These are phyloP conservation scores for Blastomyces parvus DNA, from an alignment of 2,329 filamentous ascomycete genomes.

Conservation along the genomic window DNA sequence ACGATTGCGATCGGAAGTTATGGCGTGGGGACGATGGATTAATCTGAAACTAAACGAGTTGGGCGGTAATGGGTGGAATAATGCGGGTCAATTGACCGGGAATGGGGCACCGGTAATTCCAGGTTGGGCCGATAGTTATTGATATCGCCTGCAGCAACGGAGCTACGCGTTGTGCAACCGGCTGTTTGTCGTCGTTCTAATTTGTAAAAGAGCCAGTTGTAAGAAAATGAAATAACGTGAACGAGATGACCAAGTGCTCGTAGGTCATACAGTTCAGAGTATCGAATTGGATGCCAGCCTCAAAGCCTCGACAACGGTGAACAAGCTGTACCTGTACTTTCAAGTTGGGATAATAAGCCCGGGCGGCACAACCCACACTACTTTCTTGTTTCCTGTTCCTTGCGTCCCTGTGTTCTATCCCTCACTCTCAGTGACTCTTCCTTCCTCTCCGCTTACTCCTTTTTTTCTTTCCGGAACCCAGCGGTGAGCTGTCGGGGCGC, in stretches of 20 bases:
- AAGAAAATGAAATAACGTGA: neutral
- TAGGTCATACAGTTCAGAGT: neutral
- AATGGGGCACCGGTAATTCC: neutral
- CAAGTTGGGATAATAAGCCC: conserved; percentile 3
- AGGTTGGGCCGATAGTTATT: conserved; percentile 5
- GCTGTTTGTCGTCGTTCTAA: neutral
- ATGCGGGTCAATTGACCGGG: conserved; percentile 6
- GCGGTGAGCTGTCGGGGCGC: neutral
- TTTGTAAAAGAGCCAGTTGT: conserved; percentile 3
- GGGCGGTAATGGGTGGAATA: conserved; percentile 4
- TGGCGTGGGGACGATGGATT: conserved; percentile 3
- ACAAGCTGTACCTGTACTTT: neutral
- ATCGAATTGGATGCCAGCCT: neutral
- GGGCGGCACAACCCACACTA: neutral
- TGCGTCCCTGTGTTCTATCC: neutral
- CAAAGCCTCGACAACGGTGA: neutral
- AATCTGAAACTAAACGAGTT: conserved; percentile 7
- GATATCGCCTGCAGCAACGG: conserved; percentile 7
- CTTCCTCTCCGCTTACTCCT: too few relatives aligned
- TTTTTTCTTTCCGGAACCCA: neutral
- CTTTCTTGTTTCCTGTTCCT: neutral
- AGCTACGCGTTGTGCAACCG: conserved; percentile 7
- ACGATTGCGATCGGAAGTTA: conserved; percentile 1
- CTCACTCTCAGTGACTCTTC: neutral
- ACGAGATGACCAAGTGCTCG: neutral